A percentile compares a stretch with the other conserved stretches of the same genome.
These are phyloP conservation scores for Aspergillus hiratsukae DNA, from an alignment of 2,329 filamentous ascomycete genomes.

Conservation along the genomic window DNA sequence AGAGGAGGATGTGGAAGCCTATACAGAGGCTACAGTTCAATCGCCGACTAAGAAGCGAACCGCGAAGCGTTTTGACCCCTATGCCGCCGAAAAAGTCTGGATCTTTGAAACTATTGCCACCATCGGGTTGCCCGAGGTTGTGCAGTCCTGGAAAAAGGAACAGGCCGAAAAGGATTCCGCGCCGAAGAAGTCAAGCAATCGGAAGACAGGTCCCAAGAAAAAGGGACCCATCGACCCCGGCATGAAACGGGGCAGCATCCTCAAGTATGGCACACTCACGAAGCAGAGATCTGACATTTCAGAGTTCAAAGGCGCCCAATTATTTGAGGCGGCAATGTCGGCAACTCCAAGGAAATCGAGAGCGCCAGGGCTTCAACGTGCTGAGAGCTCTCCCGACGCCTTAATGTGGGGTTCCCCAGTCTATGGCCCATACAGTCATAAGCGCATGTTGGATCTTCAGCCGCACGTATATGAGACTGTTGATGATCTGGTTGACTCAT, in stretches of 20 bases:
- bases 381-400: slow-evolving; percentile 3
- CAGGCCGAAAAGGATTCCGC: slow-evolving; percentile 28
- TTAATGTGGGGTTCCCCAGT: slow-evolving; percentile 8
- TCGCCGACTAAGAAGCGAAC: slow-evolving; percentile 23
- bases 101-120: slow-evolving; percentile 61
- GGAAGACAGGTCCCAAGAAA: slow-evolving; percentile 28
- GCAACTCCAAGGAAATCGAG: slow-evolving; percentile 11
- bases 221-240: slow-evolving; percentile 36
- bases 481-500: slow-evolving; percentile 22
- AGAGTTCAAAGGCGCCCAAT: slow-evolving; percentile 23
- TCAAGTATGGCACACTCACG: slow-evolving; percentile 38
- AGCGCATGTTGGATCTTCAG: slow-evolving; percentile 4
- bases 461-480: slow-evolving; percentile 10
- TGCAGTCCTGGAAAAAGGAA: slow-evolving; percentile 59
- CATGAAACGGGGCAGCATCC: slow-evolving; percentile 39
- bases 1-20: slow-evolving; percentile 27
- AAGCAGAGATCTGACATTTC: slow-evolving; percentile 31
- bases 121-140: slow-evolving; percentile 60
- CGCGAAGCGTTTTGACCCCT: slow-evolving; percentile 56
- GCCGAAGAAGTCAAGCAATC: slow-evolving; percentile 24
- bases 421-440: slow-evolving; percentile 16
- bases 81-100: slow-evolving; percentile 63
- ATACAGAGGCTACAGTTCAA: slow-evolving; percentile 17
- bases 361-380: slow-evolving; percentile 7
- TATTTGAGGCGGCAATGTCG: slow-evolving; percentile 27